Percentiles rank a stretch among this genome's conserved stretches.
phyloP scores from a whole-genome alignment of 768 basidiomycete genomes.

The Lentinula detonsa region DNA sequence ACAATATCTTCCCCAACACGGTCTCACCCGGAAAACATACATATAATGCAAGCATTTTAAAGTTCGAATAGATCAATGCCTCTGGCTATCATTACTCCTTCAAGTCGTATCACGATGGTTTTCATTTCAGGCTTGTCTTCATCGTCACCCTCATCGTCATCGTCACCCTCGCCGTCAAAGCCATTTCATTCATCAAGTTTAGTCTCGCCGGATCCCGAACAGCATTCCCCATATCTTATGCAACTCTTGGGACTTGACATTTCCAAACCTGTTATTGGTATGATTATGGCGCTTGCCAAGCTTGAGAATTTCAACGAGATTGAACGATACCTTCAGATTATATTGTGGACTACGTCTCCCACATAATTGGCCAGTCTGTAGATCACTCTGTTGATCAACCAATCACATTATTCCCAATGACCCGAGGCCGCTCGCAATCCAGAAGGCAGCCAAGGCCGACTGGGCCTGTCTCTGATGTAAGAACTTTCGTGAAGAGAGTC shows the following conservation, averaged over 20 bases:
- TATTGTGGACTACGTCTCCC: slow-evolving; percentile 58
- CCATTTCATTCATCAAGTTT: neutral
- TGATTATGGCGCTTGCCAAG: slow-evolving; percentile 7
- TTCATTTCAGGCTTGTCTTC: neutral
- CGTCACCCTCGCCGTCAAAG: neutral
- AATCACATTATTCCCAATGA: slow-evolving; percentile 34
- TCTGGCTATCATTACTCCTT: neutral
- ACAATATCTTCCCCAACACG: neutral
- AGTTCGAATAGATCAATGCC: neutral
- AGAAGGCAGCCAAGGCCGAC: slow-evolving; percentile 46
- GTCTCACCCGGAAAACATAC: neutral
- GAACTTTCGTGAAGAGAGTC: slow-evolving; percentile 61
- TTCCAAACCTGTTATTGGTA: slow-evolving; percentile 51
- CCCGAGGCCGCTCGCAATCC: slow-evolving; percentile 38
- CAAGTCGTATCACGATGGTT: neutral
- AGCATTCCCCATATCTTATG: slow-evolving; percentile 47
- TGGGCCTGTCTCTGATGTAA: slow-evolving; percentile 14
- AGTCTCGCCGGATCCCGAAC: neutral
- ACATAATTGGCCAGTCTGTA: slow-evolving; percentile 49
- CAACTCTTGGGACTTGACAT: slow-evolving; percentile 65
- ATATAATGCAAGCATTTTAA: neutral
- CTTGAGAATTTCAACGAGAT: neutral
- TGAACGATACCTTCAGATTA: slow-evolving; percentile 43
- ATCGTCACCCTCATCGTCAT: neutral
- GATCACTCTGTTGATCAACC: slow-evolving; percentile 48